Base-by-base conservation (phyloP, 2,329 filamentous ascomycete genomes). In the Aureobasidium sp. region DNA sequence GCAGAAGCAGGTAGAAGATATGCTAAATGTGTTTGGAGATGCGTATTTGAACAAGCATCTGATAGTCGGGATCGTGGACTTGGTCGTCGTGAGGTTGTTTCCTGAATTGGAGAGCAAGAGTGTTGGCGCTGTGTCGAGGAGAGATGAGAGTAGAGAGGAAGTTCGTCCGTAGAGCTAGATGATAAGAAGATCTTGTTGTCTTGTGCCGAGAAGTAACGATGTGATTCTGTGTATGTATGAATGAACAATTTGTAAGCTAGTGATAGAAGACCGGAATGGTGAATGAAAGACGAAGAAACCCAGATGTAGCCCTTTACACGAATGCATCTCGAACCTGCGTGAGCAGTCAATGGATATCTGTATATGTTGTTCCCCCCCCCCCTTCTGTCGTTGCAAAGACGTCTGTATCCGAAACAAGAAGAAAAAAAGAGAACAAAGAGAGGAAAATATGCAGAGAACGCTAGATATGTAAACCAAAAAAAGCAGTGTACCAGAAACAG, bases 11-110 rank as follows among this genome's bases (percentile, higher is more conserved):
- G 76, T 82, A 29, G 77, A 78, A 60, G 77, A 78, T 27, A 78
- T 91, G 49, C 79, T 97, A 50, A 85, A 88, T 68, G 79, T 92
- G 40, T 87, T 96, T 67, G 84, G 83, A 17, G 91, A 97, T 74
- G 79, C 82, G 57, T 96, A 96, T 76, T 88, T 91, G 75, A 99
- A 99, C 76, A 95, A 92, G 77, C 91, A 97, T 76, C 78, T 97
- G 35, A 78, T 96, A 67, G 96, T 96, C 70, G 81, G 85, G 48
- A 79, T 94, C 52, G 76, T 97, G 37, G 94, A 99, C 76, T 76
- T 93, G 62, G 72, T 96, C 2, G 78, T 97, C n/a, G 83, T 91
- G 62, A 85, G 88, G 66, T 74, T 97, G 64, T 83, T 96, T 70
- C 94, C 94, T 5, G 94, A 99, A 76, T 73, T 97, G 68, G 81